Evolutionary conservation across 2,329 filamentous ascomycete species (phyloP).

Genomic region (Diaporthe batatas): DNA sequence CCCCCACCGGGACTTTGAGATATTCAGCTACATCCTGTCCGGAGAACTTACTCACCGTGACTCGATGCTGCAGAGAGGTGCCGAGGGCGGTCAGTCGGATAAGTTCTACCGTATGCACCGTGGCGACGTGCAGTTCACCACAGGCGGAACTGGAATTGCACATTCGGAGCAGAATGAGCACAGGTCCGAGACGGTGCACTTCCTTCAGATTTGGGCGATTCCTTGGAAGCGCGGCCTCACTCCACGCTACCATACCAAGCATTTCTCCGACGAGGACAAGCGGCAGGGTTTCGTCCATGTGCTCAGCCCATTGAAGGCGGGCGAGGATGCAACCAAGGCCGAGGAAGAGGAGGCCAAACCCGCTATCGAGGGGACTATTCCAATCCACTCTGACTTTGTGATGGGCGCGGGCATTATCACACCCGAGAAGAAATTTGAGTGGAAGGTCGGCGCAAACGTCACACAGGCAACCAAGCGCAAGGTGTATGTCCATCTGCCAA

Average conservation of each 20-base stretch:
- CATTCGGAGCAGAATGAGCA: constrained; percentile 89
- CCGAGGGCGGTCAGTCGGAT: constrained; percentile 70
- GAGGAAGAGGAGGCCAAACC: constrained; percentile 76
- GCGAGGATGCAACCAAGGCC: constrained; percentile 69
- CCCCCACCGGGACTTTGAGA: constrained; percentile 87
- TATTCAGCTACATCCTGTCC: constrained; percentile 88
- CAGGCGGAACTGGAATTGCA: constrained; percentile 83
- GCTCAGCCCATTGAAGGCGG: constrained; percentile 79
- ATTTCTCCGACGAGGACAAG: constrained; percentile 81
- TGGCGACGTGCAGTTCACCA: constrained; percentile 91
- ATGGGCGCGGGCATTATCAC: constrained; percentile 84
- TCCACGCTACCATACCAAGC: constrained; percentile 81
- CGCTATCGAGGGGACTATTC: constrained; percentile 75
- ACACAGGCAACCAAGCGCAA: constrained; percentile 71
- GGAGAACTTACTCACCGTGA: constrained; percentile 91
- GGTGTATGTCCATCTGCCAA: constrained; percentile 84
- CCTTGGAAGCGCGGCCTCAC: constrained; percentile 80
- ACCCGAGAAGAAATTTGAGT: constrained; percentile 75
- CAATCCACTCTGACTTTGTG: constrained; percentile 85
- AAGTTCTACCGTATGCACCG: constrained; percentile 79
- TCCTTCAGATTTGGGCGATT: constrained; percentile 89
- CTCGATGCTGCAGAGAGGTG: constrained; percentile 81
- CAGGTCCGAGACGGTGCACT: constrained; percentile 78
- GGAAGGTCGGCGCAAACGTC: constrained; percentile 72
- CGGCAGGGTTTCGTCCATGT: constrained; percentile 78